Base-by-base conservation (phyloP, 768 basidiomycete species). In the Ramaria sp. region DNA sequence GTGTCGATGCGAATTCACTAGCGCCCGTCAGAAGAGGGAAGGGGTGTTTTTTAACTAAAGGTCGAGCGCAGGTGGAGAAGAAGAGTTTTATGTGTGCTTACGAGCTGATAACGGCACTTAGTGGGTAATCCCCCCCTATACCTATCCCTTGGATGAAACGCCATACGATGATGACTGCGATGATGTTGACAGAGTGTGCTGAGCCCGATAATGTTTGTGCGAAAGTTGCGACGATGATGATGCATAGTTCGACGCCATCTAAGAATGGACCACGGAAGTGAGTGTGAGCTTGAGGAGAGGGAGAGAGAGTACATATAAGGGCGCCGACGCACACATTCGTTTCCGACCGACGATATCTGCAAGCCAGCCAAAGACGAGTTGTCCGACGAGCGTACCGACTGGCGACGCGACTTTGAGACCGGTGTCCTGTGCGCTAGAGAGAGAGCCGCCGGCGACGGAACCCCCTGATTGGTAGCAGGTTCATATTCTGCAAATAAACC, bases 111-210 rank as follows among this genome's bases (percentile, higher is more conserved):
- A 90, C 83, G 16, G 91, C 85, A 50, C 78, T 81, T 0, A 93
- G 66, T 5, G 91, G 91, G 64, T 94, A 93, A 61, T 94, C 91
- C 16, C 91, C 91, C 5, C 90, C 91, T 15, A 93, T 87, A 5
- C 91, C 90, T 2, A 91, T 66, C 0, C 88, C 88, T 77, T 81
- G 81, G 34, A 91, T 69, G 70, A 88, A 87, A 8, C 91, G 81
- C 90, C 91, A 94, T 48, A 85, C 78, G 56, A 93, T 73, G 51
- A 94, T 70, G 20, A 78, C 83, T 59, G 85, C 88, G 56, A 90
- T 75, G 61, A 92, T 82, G 60, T 71, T 71, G 49, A 90, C 78
- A 6, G 81, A 83, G 34, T 78, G 77, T 7, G 76, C 81, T 39
- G 72, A 68, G 30, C 84, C 88, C 24, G 83, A 78, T 20, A 94